A percentile compares a stretch with the other conserved stretches of the same genome.
Conservation (phyloP, 805 yeast species). For the Brettanomyces bruxellensis region DNA sequence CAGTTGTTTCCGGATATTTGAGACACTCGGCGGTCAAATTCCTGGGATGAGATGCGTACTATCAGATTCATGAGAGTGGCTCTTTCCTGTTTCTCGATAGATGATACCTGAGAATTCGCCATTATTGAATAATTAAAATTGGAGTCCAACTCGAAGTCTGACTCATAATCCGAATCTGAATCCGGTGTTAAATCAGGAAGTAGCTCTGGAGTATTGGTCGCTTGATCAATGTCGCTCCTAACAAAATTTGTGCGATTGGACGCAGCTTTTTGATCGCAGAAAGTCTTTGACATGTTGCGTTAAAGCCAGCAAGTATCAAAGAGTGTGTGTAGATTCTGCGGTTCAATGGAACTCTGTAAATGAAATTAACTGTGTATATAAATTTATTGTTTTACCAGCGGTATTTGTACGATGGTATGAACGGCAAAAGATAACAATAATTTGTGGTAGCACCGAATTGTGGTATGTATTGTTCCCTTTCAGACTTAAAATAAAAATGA, state of each 20-base stretch:
- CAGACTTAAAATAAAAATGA: no score
- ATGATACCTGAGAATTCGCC: background rate
- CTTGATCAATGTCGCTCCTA: background rate
- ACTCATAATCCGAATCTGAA: slow-evolving; percentile 2
- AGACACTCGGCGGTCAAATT: background rate
- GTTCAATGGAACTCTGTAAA: background rate
- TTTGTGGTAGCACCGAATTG: no score
- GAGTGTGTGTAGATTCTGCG: background rate
- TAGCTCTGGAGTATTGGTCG: background rate
- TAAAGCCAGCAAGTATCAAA: background rate
- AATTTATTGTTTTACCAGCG: background rate
- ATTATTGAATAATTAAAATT: background rate
- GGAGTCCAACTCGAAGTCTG: slow-evolving; percentile 2
- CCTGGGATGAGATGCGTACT: background rate
- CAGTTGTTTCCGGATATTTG: background rate
- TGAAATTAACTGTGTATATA: background rate
- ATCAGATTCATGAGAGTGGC: background rate
- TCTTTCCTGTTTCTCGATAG: background rate
- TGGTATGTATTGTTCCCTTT: no score
- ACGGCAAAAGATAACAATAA: background rate
- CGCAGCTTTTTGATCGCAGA: background rate
- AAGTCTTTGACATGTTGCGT: background rate
- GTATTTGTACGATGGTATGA: background rate
- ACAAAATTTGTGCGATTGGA: slow-evolving; percentile 1
- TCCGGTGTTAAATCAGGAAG: slow-evolving; percentile 9